Percentiles rank a stretch among this genome's conserved stretches.
phyloP scores from a whole-genome alignment of 495 filamentous ascomycete species.

The Lophium mytilinum region DNA sequence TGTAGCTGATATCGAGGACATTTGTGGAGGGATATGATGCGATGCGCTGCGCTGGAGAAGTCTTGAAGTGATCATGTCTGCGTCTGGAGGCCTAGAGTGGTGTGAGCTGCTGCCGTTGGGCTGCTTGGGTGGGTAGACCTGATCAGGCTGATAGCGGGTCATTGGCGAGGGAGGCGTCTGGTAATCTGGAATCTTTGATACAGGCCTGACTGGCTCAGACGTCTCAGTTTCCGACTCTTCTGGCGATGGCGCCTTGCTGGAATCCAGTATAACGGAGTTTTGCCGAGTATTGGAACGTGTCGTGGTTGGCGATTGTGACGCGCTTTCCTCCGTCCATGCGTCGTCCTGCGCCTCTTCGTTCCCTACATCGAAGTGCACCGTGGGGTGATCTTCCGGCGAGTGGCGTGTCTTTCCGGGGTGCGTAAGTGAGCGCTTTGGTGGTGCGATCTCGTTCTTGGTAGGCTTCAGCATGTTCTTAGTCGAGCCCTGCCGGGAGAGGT shows the following conservation, averaged over 20 bases:
- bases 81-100: slow-evolving; percentile 25
- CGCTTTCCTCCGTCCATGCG: slow-evolving; percentile 38
- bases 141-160: slow-evolving; percentile 10
- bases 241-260: slow-evolving; percentile 2
- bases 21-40: slow-evolving; percentile 50
- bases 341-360: slow-evolving; percentile 29
- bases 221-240: neutral
- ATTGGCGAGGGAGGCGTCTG: neutral
- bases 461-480: slow-evolving; percentile 28
- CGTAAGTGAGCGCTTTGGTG: slow-evolving; percentile 13
- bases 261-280: slow-evolving; percentile 30
- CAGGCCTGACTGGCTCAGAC: neutral
- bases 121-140: slow-evolving; percentile 1
- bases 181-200: neutral
- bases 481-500: slow-evolving; percentile 26
- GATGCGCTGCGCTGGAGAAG: slow-evolving; percentile 50
- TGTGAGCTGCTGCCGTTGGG: slow-evolving; percentile 17
- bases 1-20: slow-evolving; percentile 48
- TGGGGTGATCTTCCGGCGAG: slow-evolving; percentile 18
- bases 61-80: slow-evolving; percentile 45
- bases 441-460: slow-evolving; percentile 26
- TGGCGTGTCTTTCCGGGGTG: slow-evolving; percentile 12
- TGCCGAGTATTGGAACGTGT: slow-evolving; percentile 35
- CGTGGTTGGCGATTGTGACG: slow-evolving; percentile 36
- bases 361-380: slow-evolving; percentile 27